A percentile compares a stretch with the other conserved stretches of the same genome.
Conservation (phyloP, 345 rosid species). For the Dimocarpus longan region DNA sequence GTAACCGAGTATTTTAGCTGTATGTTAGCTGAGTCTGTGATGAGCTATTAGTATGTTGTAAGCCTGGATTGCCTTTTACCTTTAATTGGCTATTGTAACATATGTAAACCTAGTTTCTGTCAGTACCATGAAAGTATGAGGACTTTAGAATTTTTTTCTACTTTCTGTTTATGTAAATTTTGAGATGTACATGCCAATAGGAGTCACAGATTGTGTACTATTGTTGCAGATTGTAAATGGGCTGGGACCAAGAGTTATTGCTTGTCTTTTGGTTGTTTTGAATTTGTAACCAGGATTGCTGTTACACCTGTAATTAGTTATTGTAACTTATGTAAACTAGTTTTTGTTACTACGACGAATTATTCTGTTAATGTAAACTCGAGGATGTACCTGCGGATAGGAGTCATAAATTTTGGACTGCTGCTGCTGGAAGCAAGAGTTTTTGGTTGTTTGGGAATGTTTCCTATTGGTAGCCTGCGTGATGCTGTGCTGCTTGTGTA, state of each 20-base stretch:
- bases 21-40: constrained; percentile 17
- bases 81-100: constrained; percentile 31
- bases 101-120: not conserved
- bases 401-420: constrained; percentile 15
- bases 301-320: constrained; percentile 27
- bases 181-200: constrained; percentile 5
- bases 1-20: constrained; percentile 26
- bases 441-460: not conserved
- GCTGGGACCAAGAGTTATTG: not conserved
- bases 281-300: constrained; percentile 17
- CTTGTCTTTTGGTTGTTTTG: constrained; percentile 13
- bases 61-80: constrained; percentile 15
- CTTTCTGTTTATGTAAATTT: not conserved
- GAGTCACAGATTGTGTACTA: constrained; percentile 13
- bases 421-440: constrained; percentile 15
- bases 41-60: constrained; percentile 24
- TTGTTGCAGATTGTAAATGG: constrained; percentile 22
- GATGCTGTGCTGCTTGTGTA: constrained; percentile 7
- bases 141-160: not conserved
- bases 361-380: not conserved
- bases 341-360: not conserved
- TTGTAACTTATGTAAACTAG: constrained; percentile 24
- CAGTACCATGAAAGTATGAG: not conserved
- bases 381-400: not conserved
- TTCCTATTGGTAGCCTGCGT: not conserved